Conservation (phyloP, 345 rosid genomes). For the Eucalyptus curtisii region DNA sequence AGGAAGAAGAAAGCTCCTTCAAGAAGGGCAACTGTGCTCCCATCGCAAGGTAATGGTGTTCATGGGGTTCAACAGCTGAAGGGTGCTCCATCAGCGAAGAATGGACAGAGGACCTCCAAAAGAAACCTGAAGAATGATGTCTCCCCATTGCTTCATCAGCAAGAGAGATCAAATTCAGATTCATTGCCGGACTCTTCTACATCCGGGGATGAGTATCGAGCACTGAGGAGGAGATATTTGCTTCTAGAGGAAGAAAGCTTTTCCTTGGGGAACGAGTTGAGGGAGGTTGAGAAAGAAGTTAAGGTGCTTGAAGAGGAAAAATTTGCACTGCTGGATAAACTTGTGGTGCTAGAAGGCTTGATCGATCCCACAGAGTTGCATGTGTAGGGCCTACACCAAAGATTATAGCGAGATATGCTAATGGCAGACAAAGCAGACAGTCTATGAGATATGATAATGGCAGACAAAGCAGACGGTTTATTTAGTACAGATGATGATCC, state of each 20-base stretch:
- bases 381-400: neutral
- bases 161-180: conserved; percentile 59
- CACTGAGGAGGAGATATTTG: conserved; percentile 59
- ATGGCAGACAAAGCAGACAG: neutral
- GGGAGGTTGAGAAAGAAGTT: conserved; percentile 52
- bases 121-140: conserved; percentile 28
- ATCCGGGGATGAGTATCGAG: conserved; percentile 54
- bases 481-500: neutral
- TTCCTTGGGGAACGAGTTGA: conserved; percentile 47
- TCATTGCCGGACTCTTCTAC: conserved; percentile 49
- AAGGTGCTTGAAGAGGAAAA: conserved; percentile 71
- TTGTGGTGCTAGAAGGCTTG: conserved; percentile 88
- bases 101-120: conserved; percentile 23
- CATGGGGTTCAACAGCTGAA: conserved; percentile 9
- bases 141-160: conserved; percentile 36
- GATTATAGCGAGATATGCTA: neutral
- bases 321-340: conserved; percentile 61
- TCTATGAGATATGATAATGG: neutral
- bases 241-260: conserved; percentile 73
- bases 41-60: conserved; percentile 12
- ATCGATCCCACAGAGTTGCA: conserved; percentile 48
- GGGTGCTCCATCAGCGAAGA: conserved; percentile 6
- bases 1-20: conserved; percentile 32
- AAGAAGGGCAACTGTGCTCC: conserved; percentile 20
- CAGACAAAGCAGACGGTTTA: neutral